These are phyloP conservation scores for Aschersonia sp. DNA, from an alignment of 2,329 filamentous ascomycete species.

Conservation along the genomic window DNA sequence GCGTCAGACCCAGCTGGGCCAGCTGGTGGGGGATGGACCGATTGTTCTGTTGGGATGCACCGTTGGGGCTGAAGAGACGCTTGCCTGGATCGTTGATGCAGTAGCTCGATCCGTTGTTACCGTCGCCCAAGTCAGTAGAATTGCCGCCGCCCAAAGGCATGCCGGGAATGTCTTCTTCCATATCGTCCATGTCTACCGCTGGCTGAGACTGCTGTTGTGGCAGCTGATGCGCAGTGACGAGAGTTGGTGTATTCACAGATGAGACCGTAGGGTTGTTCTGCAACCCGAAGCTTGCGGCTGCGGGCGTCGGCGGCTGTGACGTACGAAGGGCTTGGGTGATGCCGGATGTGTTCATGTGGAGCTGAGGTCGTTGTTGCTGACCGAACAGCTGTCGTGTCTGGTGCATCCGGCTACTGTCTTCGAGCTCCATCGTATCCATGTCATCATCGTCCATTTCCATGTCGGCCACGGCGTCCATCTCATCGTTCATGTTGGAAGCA, in stretches of 20 bases:
- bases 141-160: slow-evolving; percentile 48
- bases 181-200: slow-evolving; percentile 40
- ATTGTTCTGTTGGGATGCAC: slow-evolving; percentile 50
- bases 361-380: slow-evolving; percentile 48
- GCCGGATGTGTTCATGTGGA: slow-evolving; percentile 70
- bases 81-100: slow-evolving; percentile 91
- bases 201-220: slow-evolving; percentile 41
- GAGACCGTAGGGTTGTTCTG: slow-evolving; percentile 94
- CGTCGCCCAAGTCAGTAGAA: slow-evolving; percentile 26
- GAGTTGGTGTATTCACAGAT: slow-evolving; percentile 87
- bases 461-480: slow-evolving; percentile 77
- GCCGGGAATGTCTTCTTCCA: slow-evolving; percentile 59
- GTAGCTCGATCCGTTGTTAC: slow-evolving; percentile 40
- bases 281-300: slow-evolving; percentile 60
- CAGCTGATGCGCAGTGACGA: slow-evolving; percentile 67
- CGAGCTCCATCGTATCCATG: slow-evolving; percentile 40
- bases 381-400: slow-evolving; percentile 56
- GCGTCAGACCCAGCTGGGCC: slow-evolving; percentile 60
- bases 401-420: slow-evolving; percentile 50
- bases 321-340: slow-evolving; percentile 65
- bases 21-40: slow-evolving; percentile 52
- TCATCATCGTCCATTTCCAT: slow-evolving; percentile 59
- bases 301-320: slow-evolving; percentile 76
- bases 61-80: slow-evolving; percentile 76
- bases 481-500: slow-evolving; percentile 28